phyloP scores from a whole-genome alignment of 1,139 yeast species.

The Yarrowia galli region DNA sequence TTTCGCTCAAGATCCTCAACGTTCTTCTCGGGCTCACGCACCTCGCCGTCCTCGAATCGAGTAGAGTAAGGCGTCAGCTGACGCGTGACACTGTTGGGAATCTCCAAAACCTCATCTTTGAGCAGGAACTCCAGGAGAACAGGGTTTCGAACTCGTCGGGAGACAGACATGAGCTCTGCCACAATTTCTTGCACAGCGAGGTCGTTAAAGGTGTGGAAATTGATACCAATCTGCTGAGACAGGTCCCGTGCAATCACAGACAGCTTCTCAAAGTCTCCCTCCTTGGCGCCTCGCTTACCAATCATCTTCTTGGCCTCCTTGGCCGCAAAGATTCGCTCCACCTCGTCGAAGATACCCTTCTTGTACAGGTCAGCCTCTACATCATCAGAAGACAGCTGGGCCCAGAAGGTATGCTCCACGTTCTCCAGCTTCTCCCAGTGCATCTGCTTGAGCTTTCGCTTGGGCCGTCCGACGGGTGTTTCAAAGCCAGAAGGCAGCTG shows the following conservation, averaged over 20 bases:
- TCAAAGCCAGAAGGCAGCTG: conserved; percentile 41
- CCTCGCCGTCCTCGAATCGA: conserved; percentile 55
- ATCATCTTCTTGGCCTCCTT: conserved; percentile 57
- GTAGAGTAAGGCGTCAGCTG: conserved; percentile 76
- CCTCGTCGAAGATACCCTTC: conserved; percentile 78
- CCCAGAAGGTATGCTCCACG: conserved; percentile 84
- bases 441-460: conserved; percentile 80
- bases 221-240: conserved; percentile 91
- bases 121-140: conserved; percentile 80
- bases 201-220: conserved; percentile 78
- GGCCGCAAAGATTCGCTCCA: conserved; percentile 79
- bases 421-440: conserved; percentile 87
- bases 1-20: conserved; percentile 74
- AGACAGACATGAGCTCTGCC: conserved; percentile 71
- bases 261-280: conserved; percentile 54
- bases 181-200: conserved; percentile 70
- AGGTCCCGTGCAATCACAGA: conserved; percentile 78
- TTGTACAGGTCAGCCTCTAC: conserved; percentile 64
- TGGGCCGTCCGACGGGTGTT: conserved; percentile 56
- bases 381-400: conserved; percentile 54
- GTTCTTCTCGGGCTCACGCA: conserved; percentile 60
- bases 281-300: conserved; percentile 51
- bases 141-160: conserved; percentile 69
- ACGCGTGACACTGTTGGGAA: conserved; percentile 69
- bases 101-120: conserved; percentile 72